Conservation (phyloP, 2,329 filamentous ascomycete genomes). For the Orbilia quercus region DNA sequence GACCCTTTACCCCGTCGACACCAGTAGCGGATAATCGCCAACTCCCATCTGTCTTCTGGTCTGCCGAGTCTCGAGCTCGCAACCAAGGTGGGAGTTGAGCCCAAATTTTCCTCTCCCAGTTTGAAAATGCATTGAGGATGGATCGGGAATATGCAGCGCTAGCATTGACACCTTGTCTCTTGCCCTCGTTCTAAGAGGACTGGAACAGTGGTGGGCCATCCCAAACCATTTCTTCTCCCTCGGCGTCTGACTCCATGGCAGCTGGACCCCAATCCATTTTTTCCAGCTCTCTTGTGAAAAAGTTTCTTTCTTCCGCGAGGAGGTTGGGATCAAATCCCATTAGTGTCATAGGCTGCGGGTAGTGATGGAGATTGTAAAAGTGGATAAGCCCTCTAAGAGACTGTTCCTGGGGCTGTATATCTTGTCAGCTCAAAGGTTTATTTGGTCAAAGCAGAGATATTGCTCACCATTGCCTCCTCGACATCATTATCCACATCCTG, state of each 20-base stretch:
- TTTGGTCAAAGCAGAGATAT: too few species aligned
- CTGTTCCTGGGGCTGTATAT: constrained; percentile 78
- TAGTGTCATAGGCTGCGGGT: constrained; percentile 58
- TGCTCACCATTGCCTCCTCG: constrained; percentile 77
- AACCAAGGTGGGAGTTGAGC: not conserved
- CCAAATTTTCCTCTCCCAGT: not conserved
- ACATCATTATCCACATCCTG: constrained; percentile 93
- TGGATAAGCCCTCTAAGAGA: constrained; percentile 88
- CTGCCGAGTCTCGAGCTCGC: constrained; percentile 10
- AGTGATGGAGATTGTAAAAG: constrained; percentile 76
- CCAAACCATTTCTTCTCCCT: constrained; percentile 57
- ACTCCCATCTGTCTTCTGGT: constrained; percentile 11
- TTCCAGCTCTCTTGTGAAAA: constrained; percentile 81
- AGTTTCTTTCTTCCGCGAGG: constrained; percentile 79
- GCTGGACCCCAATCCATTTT: constrained; percentile 63
- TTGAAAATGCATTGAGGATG: not conserved
- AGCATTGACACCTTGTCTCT: constrained; percentile 6
- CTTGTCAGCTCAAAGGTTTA: not conserved
- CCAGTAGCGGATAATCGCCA: constrained; percentile 6
- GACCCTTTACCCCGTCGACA: constrained; percentile 7
- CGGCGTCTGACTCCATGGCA: constrained; percentile 69
- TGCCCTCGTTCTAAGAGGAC: constrained; percentile 43
- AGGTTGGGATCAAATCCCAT: constrained; percentile 67
- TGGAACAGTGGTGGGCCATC: constrained; percentile 50
- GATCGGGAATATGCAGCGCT: constrained; percentile 10